Conservation (phyloP, 306 rosid species). For the Vachellia pachyceras region DNA sequence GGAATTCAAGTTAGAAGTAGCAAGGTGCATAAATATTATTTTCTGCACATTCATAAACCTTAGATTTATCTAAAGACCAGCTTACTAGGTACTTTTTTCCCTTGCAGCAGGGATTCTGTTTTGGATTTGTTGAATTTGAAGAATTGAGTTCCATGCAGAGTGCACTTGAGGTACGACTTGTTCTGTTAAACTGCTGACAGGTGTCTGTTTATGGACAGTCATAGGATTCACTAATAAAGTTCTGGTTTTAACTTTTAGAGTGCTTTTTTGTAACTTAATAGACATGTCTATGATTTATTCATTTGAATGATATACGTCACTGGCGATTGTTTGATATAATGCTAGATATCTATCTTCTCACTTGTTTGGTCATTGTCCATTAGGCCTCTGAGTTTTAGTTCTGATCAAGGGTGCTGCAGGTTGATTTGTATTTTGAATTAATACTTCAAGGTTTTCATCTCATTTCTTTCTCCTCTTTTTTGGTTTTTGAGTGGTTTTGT, state of each 20-base stretch:
- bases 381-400: not conserved
- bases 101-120: slow-evolving; percentile 92
- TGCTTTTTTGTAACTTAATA: not conserved
- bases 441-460: slow-evolving; percentile 12
- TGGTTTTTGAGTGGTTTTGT: not conserved
- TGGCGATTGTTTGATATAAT: not conserved
- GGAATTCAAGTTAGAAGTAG: slow-evolving; percentile 99
- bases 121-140: slow-evolving; percentile 97
- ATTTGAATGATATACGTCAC: not conserved
- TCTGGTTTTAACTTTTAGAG: not conserved
- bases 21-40: slow-evolving; percentile 48
- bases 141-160: slow-evolving; percentile 67
- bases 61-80: slow-evolving; percentile 38
- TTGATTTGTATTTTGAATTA: not conserved
- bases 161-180: slow-evolving; percentile 73
- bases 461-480: not conserved
- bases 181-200: not conserved
- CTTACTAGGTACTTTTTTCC: slow-evolving; percentile 36
- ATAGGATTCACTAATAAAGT: not conserved
- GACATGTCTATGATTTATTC: slow-evolving; percentile 17
- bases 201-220: not conserved
- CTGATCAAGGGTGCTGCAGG: slow-evolving; percentile 4
- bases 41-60: slow-evolving; percentile 30
- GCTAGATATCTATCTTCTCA: not conserved
- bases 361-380: not conserved